Percentiles rank a stretch among this genome's conserved stretches.
Conservation (phyloP, 1,284 basidiomycete species). For the Ganoderma lingzhi region DNA sequence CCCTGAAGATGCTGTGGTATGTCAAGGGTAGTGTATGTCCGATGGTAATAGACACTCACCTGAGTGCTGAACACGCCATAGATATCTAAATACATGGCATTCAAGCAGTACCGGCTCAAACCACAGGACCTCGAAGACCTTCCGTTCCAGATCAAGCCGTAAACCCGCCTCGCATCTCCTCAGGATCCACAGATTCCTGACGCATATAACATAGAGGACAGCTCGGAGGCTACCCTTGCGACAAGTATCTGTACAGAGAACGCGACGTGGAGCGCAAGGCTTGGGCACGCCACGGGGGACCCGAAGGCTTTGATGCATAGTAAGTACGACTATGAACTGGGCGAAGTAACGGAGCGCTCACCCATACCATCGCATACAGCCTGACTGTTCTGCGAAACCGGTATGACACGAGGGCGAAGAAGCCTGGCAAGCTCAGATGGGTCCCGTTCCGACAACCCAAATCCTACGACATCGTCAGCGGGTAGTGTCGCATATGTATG, state of each 20-base stretch:
- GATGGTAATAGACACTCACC: neutral
- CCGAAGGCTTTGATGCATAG: neutral
- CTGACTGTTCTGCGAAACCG: neutral
- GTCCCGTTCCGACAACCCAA: neutral
- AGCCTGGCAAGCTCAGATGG: neutral
- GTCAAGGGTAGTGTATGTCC: neutral
- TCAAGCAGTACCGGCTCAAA: neutral
- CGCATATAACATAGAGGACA: neutral
- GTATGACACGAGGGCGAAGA: neutral
- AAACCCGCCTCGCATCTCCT: neutral
- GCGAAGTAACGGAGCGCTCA: neutral
- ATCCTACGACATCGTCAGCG: neutral
- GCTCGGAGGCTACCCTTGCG: neutral
- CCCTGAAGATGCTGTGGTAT: neutral
- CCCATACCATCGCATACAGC: neutral
- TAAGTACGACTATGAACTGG: neutral
- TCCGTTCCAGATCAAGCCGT: neutral
- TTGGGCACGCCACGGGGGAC: neutral
- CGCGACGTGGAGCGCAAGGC: neutral
- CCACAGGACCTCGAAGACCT: neutral
- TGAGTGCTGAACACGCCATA: neutral
- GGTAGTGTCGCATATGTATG: neutral
- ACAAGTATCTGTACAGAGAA: neutral
- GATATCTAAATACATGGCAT: neutral
- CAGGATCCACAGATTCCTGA: neutral